These are phyloP conservation scores for Raphanus raphanistrum DNA, from an alignment of 345 rosid species.

Conservation along the genomic window DNA sequence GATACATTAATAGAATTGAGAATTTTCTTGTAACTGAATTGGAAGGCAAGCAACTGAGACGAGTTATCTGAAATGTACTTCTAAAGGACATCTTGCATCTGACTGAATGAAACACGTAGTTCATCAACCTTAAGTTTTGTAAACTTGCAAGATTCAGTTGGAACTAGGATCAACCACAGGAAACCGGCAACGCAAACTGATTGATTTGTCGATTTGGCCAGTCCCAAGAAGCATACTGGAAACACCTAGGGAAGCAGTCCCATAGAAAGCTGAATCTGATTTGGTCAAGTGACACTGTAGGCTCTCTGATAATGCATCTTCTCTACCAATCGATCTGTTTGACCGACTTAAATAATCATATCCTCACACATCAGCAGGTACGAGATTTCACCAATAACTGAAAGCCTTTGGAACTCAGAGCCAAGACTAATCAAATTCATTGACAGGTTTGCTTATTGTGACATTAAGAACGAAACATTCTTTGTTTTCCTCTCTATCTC, in stretches of 20 bases:
- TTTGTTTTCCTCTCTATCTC: slow-evolving; percentile 1
- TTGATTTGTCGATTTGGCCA: neutral
- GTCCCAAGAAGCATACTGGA: neutral
- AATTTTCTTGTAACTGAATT: no score
- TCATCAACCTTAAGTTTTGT: neutral
- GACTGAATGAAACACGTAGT: no score
- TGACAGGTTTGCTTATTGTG: no score
- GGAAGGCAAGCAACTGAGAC: no score
- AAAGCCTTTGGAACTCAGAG: no score
- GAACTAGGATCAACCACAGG: neutral
- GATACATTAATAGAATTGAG: no score
- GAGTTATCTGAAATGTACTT: no score
- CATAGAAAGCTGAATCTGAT: neutral
- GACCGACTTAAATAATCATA: neutral
- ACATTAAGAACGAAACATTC: slow-evolving; percentile 1
- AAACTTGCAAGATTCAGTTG: neutral
- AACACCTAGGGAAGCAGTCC: neutral
- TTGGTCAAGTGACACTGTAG: neutral
- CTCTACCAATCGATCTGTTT: no score
- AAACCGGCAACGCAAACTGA: neutral
- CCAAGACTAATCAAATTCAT: no score
- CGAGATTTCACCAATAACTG: no score
- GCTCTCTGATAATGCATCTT: neutral
- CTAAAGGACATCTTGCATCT: no score
- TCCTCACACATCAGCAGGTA: no score